Conservation (phyloP, 495 filamentous ascomycete genomes). For the Annulohypoxylon maeteangense region DNA sequence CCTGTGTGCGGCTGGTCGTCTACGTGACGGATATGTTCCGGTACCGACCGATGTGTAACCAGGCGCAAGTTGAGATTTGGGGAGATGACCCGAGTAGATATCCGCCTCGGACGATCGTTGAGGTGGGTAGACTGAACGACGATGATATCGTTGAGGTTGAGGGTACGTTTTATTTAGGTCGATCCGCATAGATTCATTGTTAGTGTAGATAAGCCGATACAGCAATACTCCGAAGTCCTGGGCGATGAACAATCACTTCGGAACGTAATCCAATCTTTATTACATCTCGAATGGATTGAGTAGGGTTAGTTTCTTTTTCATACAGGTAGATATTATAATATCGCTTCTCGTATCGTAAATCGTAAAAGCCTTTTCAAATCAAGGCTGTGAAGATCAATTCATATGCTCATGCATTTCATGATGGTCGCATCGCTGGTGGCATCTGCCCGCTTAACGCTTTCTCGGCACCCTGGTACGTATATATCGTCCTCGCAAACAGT, state of each 20-base stretch:
- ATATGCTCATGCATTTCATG: not conserved
- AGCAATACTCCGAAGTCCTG: no score
- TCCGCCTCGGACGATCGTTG: conserved; percentile 36
- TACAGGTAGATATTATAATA: not conserved
- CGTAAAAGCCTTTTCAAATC: not conserved
- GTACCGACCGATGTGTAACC: conserved; percentile 39
- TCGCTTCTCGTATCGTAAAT: not conserved
- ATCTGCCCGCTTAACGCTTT: conserved; percentile 35
- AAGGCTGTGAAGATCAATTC: not conserved
- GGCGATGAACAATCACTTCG: no score
- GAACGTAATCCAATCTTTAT: not conserved
- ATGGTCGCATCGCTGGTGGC: conserved; percentile 1
- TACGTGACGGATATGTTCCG: conserved; percentile 40
- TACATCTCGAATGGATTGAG: not conserved
- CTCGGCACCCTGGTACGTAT: conserved; percentile 37
- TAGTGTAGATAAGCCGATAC: not conserved
- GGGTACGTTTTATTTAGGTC: conserved; percentile 33
- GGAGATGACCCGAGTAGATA: conserved; percentile 33
- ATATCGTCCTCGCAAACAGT: conserved; percentile 32
- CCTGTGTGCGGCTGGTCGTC: conserved; percentile 25
- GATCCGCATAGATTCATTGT: not conserved
- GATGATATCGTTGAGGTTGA: conserved; percentile 41
- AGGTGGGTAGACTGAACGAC: conserved; percentile 35
- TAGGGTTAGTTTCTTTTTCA: not conserved
- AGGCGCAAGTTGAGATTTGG: conserved; percentile 33